phyloP scores from a whole-genome alignment of 305 asterid genomes.

The Fraxinus angustifolia region DNA sequence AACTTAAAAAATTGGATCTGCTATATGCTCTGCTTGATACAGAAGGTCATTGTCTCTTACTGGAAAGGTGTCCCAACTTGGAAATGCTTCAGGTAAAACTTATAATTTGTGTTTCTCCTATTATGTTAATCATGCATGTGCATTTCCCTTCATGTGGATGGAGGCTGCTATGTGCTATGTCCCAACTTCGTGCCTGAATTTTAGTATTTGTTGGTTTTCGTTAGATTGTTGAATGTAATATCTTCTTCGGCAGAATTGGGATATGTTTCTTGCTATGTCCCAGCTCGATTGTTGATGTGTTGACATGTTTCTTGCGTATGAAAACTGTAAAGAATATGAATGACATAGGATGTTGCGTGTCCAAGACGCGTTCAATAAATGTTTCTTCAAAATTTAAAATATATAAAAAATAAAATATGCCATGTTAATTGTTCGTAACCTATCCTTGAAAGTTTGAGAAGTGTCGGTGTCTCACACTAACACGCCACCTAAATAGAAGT shows the following conservation, averaged over 20 bases:
- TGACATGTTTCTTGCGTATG: background rate
- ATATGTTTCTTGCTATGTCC: no score
- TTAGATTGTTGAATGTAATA: background rate
- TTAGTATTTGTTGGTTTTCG: background rate
- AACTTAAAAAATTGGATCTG: slow-evolving; percentile 73
- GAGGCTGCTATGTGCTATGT: no score
- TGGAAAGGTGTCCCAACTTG: slow-evolving; percentile 79
- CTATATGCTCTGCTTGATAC: slow-evolving; percentile 78
- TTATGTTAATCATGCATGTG: background rate
- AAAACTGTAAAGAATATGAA: no score
- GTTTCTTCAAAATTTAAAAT: background rate
- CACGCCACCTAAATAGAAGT: no score
- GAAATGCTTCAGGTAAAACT: slow-evolving; percentile 75
- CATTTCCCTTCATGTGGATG: no score
- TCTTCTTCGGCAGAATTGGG: background rate
- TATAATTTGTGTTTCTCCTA: background rate
- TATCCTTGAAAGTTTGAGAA: slow-evolving; percentile 15
- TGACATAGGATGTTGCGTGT: no score
- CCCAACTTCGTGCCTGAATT: no score
- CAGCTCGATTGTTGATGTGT: background rate
- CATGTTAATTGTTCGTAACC: slow-evolving; percentile 29
- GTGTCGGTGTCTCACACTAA: background rate
- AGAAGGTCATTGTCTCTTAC: slow-evolving; percentile 66
- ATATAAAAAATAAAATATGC: background rate
- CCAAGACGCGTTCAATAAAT: no score